Conservation (phyloP, 805 yeast genomes). For the Saccharomycopsis sp. region DNA sequence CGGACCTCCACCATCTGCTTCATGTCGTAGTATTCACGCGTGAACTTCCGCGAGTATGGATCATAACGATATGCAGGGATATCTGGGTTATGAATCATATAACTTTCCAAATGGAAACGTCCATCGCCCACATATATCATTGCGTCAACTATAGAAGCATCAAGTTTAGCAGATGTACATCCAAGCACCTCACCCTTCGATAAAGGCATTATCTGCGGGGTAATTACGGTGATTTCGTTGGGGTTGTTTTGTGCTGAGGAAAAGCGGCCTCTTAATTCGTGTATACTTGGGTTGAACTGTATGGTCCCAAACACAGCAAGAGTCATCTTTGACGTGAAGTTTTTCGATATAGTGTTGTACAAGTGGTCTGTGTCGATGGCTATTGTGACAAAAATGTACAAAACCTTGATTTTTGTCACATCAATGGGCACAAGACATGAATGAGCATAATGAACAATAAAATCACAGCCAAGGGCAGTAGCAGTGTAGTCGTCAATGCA, state of each 20-base stretch:
- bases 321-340: constrained; percentile 55
- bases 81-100: constrained; percentile 95
- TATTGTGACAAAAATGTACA: constrained; percentile 94
- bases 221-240: constrained; percentile 52
- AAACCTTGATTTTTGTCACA: constrained; percentile 79
- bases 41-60: constrained; percentile 88
- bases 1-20: constrained; percentile 71
- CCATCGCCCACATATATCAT: constrained; percentile 96
- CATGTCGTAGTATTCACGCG: constrained; percentile 84
- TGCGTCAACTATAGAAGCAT: constrained; percentile 57
- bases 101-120: constrained; percentile 87
- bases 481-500: constrained; percentile 97
- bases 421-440: constrained; percentile 95
- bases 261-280: constrained; percentile 29
- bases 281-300: constrained; percentile 93
- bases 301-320: constrained; percentile 91
- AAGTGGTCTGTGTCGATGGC: constrained; percentile 79
- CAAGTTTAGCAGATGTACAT: constrained; percentile 84
- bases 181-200: constrained; percentile 96
- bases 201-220: constrained; percentile 89
- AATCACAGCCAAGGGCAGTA: constrained; percentile 84
- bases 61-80: constrained; percentile 92
- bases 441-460: constrained; percentile 94
- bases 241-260: constrained; percentile 28
- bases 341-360: constrained; percentile 63